Conservation (phyloP, 2,329 filamentous ascomycete species). For the Fusarium incarnatum region DNA sequence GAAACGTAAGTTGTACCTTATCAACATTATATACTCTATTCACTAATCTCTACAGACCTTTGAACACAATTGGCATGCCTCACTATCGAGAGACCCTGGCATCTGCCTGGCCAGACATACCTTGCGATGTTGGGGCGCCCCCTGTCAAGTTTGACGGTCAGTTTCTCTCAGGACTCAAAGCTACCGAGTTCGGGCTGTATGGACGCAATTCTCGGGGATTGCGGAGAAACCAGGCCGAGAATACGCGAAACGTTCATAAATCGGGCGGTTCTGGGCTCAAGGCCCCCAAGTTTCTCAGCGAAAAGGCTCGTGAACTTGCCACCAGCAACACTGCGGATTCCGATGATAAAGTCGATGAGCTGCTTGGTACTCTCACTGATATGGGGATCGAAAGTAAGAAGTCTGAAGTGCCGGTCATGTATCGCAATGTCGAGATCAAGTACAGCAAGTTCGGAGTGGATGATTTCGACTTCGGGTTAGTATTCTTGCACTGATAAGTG, state of each 20-base stretch:
- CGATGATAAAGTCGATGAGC: slow-evolving; percentile 64
- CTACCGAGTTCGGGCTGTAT: slow-evolving; percentile 80
- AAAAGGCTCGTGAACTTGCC: slow-evolving; percentile 81
- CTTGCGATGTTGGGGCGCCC: slow-evolving; percentile 88
- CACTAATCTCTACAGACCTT: slow-evolving; percentile 63
- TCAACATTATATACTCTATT: background rate
- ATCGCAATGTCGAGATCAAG: slow-evolving; percentile 95
- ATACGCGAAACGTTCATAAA: slow-evolving; percentile 74
- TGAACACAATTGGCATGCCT: slow-evolving; percentile 90
- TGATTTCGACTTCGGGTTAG: slow-evolving; percentile 95
- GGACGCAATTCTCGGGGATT: slow-evolving; percentile 80
- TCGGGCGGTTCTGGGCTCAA: slow-evolving; percentile 70
- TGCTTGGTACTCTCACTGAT: slow-evolving; percentile 73
- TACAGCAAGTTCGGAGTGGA: slow-evolving; percentile 99
- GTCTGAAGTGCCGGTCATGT: slow-evolving; percentile 86
- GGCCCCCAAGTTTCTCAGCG: slow-evolving; percentile 92
- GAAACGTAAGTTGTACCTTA: slow-evolving; percentile 69
- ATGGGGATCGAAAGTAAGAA: slow-evolving; percentile 79
- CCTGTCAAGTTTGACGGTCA: slow-evolving; percentile 79
- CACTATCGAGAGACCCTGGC: slow-evolving; percentile 90
- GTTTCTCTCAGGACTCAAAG: slow-evolving; percentile 75
- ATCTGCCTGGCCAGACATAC: slow-evolving; percentile 89
- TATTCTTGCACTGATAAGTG: slow-evolving; percentile 24
- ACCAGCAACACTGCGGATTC: slow-evolving; percentile 57
- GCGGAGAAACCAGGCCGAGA: slow-evolving; percentile 84